Conservation (phyloP, 441 rosid genomes). For the Kokia cookei region DNA sequence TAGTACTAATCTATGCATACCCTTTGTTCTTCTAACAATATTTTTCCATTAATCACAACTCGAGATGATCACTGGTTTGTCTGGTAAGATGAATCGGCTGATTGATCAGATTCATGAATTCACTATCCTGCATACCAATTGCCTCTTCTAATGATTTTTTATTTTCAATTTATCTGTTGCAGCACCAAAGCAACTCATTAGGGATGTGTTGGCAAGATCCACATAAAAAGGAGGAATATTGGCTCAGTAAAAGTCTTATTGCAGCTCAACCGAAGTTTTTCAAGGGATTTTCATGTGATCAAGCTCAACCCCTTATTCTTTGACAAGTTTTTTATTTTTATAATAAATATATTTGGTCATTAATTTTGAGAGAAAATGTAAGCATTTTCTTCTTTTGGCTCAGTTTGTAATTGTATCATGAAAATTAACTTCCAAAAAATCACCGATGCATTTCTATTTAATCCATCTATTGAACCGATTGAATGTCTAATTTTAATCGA, state of each 20-base stretch:
- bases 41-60: constrained; percentile 21
- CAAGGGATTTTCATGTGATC: neutral
- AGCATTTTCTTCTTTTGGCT: neutral
- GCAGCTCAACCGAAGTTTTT: neutral
- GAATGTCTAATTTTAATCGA: no score
- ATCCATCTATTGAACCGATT: no score
- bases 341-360: neutral
- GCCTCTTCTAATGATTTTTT: neutral
- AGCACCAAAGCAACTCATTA: constrained; percentile 43
- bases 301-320: neutral
- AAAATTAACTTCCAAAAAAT: no score
- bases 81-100: constrained; percentile 28
- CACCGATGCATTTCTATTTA: neutral
- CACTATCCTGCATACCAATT: neutral
- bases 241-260: neutral
- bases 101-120: neutral
- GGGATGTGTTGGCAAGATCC: constrained; percentile 38
- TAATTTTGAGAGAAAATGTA: neutral
- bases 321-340: neutral
- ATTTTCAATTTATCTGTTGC: constrained; percentile 17
- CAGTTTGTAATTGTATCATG: neutral
- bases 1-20: neutral
- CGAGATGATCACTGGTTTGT: constrained; percentile 48
- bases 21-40: neutral
- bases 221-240: constrained; percentile 8